Evolutionary conservation across 192 early-diverging fungal genomes (phyloP).

Genomic region (Phycomyces nitens): DNA sequence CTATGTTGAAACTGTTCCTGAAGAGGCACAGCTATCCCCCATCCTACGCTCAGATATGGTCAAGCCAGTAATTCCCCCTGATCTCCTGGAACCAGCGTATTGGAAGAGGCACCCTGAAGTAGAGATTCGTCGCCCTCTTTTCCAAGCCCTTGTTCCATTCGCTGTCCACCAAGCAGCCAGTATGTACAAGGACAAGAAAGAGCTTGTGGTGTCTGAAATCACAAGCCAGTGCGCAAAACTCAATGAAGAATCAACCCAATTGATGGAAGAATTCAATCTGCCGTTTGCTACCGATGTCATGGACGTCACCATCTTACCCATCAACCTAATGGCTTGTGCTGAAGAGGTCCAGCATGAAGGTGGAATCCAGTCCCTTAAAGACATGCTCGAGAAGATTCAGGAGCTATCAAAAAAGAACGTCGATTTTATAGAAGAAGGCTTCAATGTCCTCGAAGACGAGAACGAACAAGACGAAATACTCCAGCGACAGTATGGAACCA

Average conservation of each 20-base stretch:
- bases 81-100: conserved; percentile 40
- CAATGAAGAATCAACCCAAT: conserved; percentile 25
- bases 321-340: conserved; percentile 59
- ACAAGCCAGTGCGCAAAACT: conserved; percentile 59
- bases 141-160: conserved; percentile 83
- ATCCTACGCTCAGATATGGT: conserved; percentile 76
- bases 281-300: conserved; percentile 49
- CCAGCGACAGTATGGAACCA: conserved; percentile 48
- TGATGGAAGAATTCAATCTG: conserved; percentile 21
- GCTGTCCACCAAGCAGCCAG: conserved; percentile 87
- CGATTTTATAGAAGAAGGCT: conserved; percentile 61
- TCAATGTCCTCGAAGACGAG: conserved; percentile 66
- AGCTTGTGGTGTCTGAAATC: conserved; percentile 59
- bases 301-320: conserved; percentile 74
- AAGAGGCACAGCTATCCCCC: conserved; percentile 46
- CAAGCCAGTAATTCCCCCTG: conserved; percentile 44
- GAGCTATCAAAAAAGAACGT: conserved; percentile 48
- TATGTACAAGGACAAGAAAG: conserved; percentile 79
- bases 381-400: conserved; percentile 60
- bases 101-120: conserved; percentile 14
- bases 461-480: conserved; percentile 67
- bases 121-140: conserved; percentile 62
- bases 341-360: conserved; percentile 79
- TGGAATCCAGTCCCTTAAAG: conserved; percentile 58
- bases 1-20: conserved; percentile 77